A percentile compares a stretch with the other conserved stretches of the same genome.
These are phyloP conservation scores for Fusarium sp. DNA, from an alignment of 2,329 filamentous ascomycete species.

Conservation along the genomic window DNA sequence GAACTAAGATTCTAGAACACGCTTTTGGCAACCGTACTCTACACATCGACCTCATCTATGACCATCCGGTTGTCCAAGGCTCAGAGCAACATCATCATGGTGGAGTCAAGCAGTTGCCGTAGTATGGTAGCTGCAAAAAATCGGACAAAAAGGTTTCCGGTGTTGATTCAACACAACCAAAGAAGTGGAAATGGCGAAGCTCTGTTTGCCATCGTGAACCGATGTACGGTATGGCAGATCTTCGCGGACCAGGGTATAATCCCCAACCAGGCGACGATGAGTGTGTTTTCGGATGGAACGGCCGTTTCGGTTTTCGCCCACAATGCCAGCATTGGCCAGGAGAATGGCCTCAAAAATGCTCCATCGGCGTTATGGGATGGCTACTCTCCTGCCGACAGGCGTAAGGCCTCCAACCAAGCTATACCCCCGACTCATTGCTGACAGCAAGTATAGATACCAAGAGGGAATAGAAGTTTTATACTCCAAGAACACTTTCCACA, in stretches of 20 bases:
- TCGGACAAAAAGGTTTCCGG: no score
- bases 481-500: conserved; percentile 49
- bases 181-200: conserved; percentile 47
- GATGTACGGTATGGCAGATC: neutral
- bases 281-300: conserved; percentile 19
- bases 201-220: conserved; percentile 48
- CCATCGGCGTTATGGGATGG: conserved; percentile 52
- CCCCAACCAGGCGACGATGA: conserved; percentile 31
- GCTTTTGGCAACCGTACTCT: neutral
- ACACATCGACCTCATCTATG: conserved; percentile 3
- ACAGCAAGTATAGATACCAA: conserved; percentile 41
- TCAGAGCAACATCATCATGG: neutral
- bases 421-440: neutral
- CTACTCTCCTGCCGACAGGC: conserved; percentile 52
- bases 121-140: neutral
- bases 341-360: conserved; percentile 33
- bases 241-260: neutral
- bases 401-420: conserved; percentile 2
- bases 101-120: conserved; percentile 1
- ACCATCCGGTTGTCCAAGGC: accelerated
- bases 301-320: neutral
- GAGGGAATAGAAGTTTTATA: conserved; percentile 53
- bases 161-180: neutral
- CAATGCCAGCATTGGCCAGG: conserved; percentile 46
- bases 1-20: neutral